A percentile compares a stretch with the other conserved stretches of the same genome.
Conservation (phyloP, 1,139 yeast genomes). For the Schwanniomyces etchellsii region DNA sequence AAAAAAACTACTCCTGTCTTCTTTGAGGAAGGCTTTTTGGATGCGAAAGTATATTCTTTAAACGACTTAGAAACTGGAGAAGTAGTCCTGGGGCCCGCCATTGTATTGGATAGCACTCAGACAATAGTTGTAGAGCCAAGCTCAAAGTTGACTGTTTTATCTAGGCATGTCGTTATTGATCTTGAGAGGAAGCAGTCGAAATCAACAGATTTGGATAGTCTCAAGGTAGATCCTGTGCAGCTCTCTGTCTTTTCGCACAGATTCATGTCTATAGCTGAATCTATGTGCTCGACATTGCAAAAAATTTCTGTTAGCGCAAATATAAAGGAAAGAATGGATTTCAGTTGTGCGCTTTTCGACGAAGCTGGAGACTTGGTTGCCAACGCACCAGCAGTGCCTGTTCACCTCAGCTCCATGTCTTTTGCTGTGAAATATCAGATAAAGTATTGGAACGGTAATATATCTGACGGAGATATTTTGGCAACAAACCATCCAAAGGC, state of each 20-base stretch:
- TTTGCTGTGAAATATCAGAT: conserved; percentile 14
- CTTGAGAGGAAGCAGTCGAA: conserved; percentile 4
- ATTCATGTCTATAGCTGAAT: conserved; percentile 19
- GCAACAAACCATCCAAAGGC: conserved; percentile 16
- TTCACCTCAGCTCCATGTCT: conserved; percentile 18
- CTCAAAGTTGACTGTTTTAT: conserved; percentile 13
- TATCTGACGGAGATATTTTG: conserved; percentile 15
- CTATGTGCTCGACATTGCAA: conserved; percentile 19
- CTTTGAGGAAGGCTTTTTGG: conserved; percentile 37
- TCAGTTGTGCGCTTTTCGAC: conserved; percentile 23
- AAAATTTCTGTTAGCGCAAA: conserved; percentile 17
- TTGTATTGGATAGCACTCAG: conserved; percentile 17
- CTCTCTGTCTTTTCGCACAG: conserved; percentile 16
- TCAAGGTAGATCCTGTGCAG: conserved; percentile 15
- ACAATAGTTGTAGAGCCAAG: conserved; percentile 15
- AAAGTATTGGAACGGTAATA: conserved; percentile 11
- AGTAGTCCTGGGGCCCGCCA: conserved; percentile 15
- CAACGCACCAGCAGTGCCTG: conserved; percentile 18
- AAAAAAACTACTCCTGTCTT: conserved; percentile 12
- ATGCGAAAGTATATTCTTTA: conserved; percentile 12
- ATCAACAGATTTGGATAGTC: conserved; percentile 6
- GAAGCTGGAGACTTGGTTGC: conserved; percentile 14
- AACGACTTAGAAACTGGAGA: conserved; percentile 12
- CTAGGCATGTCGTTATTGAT: conserved; percentile 17
- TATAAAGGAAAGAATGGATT: conserved; percentile 20